Base-by-base conservation (phyloP, 352 stramenopile species). In the Phytophthora capsici region DNA sequence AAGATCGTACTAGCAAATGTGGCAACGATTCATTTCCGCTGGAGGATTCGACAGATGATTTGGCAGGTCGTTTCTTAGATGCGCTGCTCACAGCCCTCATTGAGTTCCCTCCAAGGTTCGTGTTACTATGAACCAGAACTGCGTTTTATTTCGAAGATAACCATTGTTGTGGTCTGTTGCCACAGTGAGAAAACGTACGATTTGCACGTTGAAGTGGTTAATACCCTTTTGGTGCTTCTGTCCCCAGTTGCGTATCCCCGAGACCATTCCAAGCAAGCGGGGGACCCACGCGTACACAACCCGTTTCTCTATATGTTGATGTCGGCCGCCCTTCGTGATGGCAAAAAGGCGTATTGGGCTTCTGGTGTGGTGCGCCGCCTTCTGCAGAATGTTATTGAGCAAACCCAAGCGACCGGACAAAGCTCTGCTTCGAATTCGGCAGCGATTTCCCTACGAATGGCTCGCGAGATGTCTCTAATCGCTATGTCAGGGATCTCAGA, bases 131-230 rank as follows among this genome's bases (percentile, higher is more conserved):
- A n/a, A 8, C 16, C 13, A n/a, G 25, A 40, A 26, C 32, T 48
- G 17, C 1, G 14, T 23, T 60, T 51, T 2, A 10, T 32, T 52
- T 41, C 16, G 19, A 14, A 22, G 16, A 13, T 25, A 52, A 50
- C 20, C 50, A 57, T 55, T n/a, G 23, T 13, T 36, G 25, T 34
- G 9, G 19, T 14, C 13, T 56, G 2, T 17, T 25, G 22, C 9
- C 52, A 10, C 49, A 71, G 63, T 37, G 44, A 52, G 12, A 69
- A 68, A 23, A 93, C 84, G 25, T 86, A 92, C 52, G 84, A 90
- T 22, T 41, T 95, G 28, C 82, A 92, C 40, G 70, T 92, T n/a
- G 86, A 93, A 75, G 71, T 89, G 3, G 58, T 95, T 14, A 95
- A 83, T 51, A 87, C 72, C 25, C 50, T 95, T 22, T 71, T 95